phyloP scores from a whole-genome alignment of 345 rosid genomes.

The Mallotus nudiflorus region DNA sequence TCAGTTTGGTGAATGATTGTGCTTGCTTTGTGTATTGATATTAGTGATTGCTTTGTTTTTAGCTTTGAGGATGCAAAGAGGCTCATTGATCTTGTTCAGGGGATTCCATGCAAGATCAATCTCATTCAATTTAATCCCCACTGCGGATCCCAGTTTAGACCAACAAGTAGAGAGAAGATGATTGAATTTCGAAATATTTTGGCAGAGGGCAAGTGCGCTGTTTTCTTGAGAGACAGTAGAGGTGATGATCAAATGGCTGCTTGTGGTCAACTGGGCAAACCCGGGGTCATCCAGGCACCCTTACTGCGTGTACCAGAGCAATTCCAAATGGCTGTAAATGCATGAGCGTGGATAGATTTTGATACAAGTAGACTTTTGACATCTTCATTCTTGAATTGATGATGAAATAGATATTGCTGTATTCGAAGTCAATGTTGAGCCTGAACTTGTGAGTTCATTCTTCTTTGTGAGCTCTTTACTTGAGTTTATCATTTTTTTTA shows the following conservation, averaged over 20 bases:
- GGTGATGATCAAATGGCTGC: slow-evolving; percentile 99
- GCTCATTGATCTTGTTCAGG: slow-evolving; percentile 74
- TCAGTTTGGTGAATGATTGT: background rate
- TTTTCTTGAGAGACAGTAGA: slow-evolving; percentile 68
- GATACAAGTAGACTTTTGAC: background rate
- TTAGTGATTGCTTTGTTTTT: slow-evolving; percentile 23
- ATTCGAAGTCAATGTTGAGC: background rate
- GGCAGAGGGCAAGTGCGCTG: slow-evolving; percentile 66
- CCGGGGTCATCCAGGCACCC: slow-evolving; percentile 62
- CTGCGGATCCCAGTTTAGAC: slow-evolving; percentile 70
- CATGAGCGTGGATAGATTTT: slow-evolving; percentile 5
- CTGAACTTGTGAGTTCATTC: background rate
- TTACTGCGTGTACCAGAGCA: slow-evolving; percentile 71
- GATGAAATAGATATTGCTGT: background rate
- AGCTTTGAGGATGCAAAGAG: slow-evolving; percentile 89
- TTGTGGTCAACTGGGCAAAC: slow-evolving; percentile 94
- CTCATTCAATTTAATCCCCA: slow-evolving; percentile 89
- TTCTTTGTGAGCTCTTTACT: too few relatives aligned
- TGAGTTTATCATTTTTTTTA: too few relatives aligned
- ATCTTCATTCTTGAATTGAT: slow-evolving; percentile 7
- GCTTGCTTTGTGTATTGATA: background rate
- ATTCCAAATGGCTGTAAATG: slow-evolving; percentile 57
- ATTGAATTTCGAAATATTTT: slow-evolving; percentile 71
- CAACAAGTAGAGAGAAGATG: slow-evolving; percentile 72
- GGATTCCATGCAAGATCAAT: slow-evolving; percentile 95